Percentiles rank a stretch among this genome's conserved stretches.
Evolutionary conservation across 805 yeast genomes (phyloP).

Genomic region (Ogataea populi-albae): DNA sequence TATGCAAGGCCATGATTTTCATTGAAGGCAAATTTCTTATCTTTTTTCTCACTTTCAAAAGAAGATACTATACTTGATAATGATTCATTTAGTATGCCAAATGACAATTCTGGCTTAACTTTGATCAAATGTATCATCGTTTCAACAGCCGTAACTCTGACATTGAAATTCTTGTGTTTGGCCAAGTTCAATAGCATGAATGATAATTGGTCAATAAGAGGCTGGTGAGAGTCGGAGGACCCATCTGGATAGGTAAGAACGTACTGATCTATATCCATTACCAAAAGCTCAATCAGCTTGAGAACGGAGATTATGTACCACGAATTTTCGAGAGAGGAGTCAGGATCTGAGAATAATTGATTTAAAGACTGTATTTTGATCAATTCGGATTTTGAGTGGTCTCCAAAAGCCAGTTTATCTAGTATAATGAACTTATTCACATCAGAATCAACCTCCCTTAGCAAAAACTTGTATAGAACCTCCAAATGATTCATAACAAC

Average conservation of each 20-base stretch:
- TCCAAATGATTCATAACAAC: constrained; percentile 28
- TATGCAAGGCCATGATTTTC: constrained; percentile 33
- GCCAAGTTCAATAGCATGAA: constrained; percentile 36
- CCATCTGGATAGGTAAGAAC: constrained; percentile 31
- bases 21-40: constrained; percentile 21
- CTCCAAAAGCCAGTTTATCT: constrained; percentile 24
- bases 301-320: constrained; percentile 29
- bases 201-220: constrained; percentile 32
- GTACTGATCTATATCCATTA: constrained; percentile 32
- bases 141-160: constrained; percentile 42
- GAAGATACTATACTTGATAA: constrained; percentile 34
- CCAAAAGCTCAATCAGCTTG: constrained; percentile 27
- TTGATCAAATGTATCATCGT: constrained; percentile 33
- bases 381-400: constrained; percentile 10
- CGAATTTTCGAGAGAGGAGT: constrained; percentile 15
- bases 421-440: constrained; percentile 32
- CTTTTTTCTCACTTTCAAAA: constrained; percentile 33
- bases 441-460: constrained; percentile 33
- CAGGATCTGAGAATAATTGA: constrained; percentile 13
- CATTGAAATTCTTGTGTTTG: constrained; percentile 36
- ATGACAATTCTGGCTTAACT: constrained; percentile 32
- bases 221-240: constrained; percentile 23
- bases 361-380: constrained; percentile 21
- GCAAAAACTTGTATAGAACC: constrained; percentile 26
- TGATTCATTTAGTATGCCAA: constrained; percentile 32